Percentiles rank a stretch among this genome's conserved stretches.
phyloP scores from a whole-genome alignment of 192 early-diverging fungal genomes.

The Entomortierella parvispora region DNA sequence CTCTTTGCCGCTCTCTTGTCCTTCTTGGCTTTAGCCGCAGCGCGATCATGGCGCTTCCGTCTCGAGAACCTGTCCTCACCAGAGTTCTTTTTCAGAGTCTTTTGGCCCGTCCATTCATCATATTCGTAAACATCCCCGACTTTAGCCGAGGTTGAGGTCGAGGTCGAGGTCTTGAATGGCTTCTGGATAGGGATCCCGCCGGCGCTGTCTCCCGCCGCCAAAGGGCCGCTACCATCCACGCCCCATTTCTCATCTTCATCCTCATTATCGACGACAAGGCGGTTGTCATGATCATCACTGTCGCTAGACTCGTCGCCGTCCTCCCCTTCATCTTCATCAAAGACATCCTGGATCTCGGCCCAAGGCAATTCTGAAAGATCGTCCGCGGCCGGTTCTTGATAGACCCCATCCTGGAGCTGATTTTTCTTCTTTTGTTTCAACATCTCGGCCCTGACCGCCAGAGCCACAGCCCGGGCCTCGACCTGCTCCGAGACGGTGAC shows the following conservation, averaged over 20 bases:
- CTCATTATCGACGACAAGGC: neutral
- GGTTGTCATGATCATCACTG: neutral
- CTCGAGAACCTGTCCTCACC: slow-evolving; percentile 33
- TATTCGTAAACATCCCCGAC: slow-evolving; percentile 25
- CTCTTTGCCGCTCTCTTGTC: neutral
- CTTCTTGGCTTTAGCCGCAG: neutral
- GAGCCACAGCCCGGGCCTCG: slow-evolving; percentile 39
- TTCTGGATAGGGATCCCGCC: too few species aligned
- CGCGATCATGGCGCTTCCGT: slow-evolving; percentile 32
- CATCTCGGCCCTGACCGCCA: slow-evolving; percentile 40
- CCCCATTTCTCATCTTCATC: slow-evolving; percentile 3
- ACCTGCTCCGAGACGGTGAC: slow-evolving; percentile 49
- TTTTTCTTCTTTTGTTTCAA: slow-evolving; percentile 19
- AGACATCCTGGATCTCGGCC: slow-evolving; percentile 13
- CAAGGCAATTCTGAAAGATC: slow-evolving; percentile 9
- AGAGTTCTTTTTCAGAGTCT: slow-evolving; percentile 9
- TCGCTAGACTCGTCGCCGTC: neutral
- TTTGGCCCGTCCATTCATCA: slow-evolving; percentile 35
- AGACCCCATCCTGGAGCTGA: neutral
- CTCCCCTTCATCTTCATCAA: slow-evolving; percentile 6
- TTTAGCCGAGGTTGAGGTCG: neutral
- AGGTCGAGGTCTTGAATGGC: too few species aligned
- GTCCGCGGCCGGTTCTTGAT: neutral
- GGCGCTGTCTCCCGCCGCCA: too few species aligned
- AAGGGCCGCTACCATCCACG: too few species aligned